Percentiles rank a stretch among this genome's conserved stretches.
phyloP scores from a whole-genome alignment of 2,329 filamentous ascomycete species.

The Phoma sp. region DNA sequence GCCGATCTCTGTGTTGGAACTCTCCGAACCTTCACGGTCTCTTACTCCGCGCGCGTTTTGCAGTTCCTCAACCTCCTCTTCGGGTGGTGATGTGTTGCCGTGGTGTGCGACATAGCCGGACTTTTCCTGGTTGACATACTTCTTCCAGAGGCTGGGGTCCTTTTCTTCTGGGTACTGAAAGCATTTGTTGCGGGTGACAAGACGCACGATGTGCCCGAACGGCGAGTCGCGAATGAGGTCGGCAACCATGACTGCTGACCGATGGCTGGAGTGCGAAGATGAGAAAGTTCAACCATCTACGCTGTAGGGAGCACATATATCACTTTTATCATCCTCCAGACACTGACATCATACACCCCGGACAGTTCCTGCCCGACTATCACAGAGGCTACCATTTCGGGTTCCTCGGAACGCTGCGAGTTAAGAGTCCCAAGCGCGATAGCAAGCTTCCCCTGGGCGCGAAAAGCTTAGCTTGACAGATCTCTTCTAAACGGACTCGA shows the following conservation, averaged over 20 bases:
- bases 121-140: conserved; percentile 58
- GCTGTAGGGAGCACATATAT: background rate
- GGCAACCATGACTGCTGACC: conserved; percentile 13
- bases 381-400: background rate
- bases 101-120: conserved; percentile 57
- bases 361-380: background rate
- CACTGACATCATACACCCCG: conserved; percentile 13
- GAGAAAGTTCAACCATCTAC: background rate
- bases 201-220: conserved; percentile 49
- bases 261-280: background rate
- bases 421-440: conserved; percentile 4
- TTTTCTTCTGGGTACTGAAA: conserved; percentile 57
- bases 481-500: background rate
- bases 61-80: conserved; percentile 38
- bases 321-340: background rate
- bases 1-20: conserved; percentile 18
- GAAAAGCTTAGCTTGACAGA: conserved; percentile 11
- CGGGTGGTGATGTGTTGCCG: conserved; percentile 48
- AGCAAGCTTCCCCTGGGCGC: background rate
- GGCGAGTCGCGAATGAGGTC: conserved; percentile 32
- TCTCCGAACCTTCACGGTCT: conserved; percentile 19
- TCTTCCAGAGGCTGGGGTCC: conserved; percentile 57
- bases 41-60: conserved; percentile 16
- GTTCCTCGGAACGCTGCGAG: background rate
- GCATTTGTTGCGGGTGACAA: conserved; percentile 46